Evolutionary conservation across 1,284 basidiomycete genomes (phyloP).

Genomic region (Rhodotorula sp.): DNA sequence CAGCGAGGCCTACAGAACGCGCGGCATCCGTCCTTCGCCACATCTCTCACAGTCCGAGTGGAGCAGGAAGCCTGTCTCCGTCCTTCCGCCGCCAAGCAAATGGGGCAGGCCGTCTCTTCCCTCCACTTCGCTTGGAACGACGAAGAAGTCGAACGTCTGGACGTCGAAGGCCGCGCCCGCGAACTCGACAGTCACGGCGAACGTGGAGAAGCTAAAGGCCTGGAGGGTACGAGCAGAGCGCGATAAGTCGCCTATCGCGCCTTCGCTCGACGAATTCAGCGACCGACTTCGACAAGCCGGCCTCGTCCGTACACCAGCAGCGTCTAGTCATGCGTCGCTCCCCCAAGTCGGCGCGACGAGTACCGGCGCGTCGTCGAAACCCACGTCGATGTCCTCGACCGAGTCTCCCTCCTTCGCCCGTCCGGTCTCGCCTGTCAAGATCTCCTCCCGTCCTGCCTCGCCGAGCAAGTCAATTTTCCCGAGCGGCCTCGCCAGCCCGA

Average conservation of each 20-base stretch:
- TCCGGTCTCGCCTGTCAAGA: background rate
- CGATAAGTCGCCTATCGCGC: conserved; percentile 29
- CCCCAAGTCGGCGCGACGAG: background rate
- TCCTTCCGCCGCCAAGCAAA: conserved; percentile 24
- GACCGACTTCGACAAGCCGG: conserved; percentile 24
- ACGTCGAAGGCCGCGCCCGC: background rate
- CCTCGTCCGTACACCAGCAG: background rate
- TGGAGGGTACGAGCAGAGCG: conserved; percentile 23
- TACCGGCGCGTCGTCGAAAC: background rate
- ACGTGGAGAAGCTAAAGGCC: background rate
- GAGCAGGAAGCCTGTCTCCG: background rate
- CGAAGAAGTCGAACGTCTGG: conserved; percentile 8
- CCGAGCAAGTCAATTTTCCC: background rate
- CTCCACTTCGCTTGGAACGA: background rate
- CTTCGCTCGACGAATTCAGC: conserved; percentile 31
- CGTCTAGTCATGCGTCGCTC: background rate
- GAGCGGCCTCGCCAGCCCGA: background rate
- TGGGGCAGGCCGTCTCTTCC: conserved; percentile 19
- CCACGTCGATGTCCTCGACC: background rate
- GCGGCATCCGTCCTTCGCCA: conserved; percentile 23
- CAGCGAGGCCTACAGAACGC: conserved; percentile 20
- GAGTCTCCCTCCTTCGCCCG: background rate
- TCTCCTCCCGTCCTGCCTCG: background rate
- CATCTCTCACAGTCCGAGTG: conserved; percentile 23
- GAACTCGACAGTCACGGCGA: no score